Conservation (phyloP, 2,329 filamentous ascomycete species). For the Myriosclerotinia curreyana region DNA sequence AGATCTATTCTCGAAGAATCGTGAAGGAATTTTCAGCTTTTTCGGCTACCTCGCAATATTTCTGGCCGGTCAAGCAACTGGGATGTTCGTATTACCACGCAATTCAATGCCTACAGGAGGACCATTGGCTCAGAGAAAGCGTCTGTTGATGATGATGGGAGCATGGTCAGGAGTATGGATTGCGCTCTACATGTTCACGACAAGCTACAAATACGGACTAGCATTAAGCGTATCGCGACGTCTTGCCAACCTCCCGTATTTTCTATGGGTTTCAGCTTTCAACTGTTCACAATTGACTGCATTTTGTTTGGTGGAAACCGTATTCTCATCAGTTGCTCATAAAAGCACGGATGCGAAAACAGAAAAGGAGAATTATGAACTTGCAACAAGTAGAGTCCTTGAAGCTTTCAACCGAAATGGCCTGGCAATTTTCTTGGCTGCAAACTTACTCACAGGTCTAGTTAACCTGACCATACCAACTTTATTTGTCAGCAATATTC, state of each 20-base stretch:
- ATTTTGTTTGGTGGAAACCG: constrained; percentile 73
- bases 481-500: constrained; percentile 61
- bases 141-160: constrained; percentile 61
- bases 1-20: constrained; percentile 81
- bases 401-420: constrained; percentile 86
- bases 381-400: constrained; percentile 77
- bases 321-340: constrained; percentile 73
- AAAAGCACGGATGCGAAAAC: constrained; percentile 47
- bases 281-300: constrained; percentile 79
- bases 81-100: constrained; percentile 73
- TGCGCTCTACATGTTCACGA: constrained; percentile 65
- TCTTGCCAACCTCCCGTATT: constrained; percentile 88
- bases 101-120: constrained; percentile 46
- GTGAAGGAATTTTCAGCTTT: constrained; percentile 95
- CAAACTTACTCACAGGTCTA: constrained; percentile 84
- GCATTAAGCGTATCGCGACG: constrained; percentile 79
- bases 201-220: constrained; percentile 66
- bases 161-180: constrained; percentile 67
- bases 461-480: constrained; percentile 88
- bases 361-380: constrained; percentile 62
- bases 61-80: constrained; percentile 79
- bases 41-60: constrained; percentile 93
- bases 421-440: constrained; percentile 76
- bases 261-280: constrained; percentile 89
- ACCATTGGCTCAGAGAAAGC: constrained; percentile 50